Evolutionary conservation across 371 early-diverging fungal species (phyloP).

Genomic region (Syncephalastrum sp.): DNA sequence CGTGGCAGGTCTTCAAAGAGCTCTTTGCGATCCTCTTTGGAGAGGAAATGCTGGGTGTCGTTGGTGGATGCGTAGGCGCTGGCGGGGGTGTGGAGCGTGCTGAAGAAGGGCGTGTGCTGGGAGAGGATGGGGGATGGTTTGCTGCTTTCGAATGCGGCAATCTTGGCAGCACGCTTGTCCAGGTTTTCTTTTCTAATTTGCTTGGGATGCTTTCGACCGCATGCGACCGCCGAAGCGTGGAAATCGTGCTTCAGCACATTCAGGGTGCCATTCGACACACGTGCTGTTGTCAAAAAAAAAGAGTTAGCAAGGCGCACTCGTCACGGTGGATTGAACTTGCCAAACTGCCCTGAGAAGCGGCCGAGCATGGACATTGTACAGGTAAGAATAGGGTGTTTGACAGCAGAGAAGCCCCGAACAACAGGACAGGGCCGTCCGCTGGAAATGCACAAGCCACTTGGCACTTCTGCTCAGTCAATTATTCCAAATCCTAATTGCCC

Average conservation of each 20-base stretch:
- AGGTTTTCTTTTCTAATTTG: constrained; percentile 54
- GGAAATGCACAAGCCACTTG: too few species aligned
- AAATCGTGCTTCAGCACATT: constrained; percentile 21
- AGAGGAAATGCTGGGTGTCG: constrained; percentile 55
- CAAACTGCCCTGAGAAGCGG: too few species aligned
- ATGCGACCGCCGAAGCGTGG: constrained; percentile 35
- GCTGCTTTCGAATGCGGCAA: constrained; percentile 43
- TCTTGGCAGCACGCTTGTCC: constrained; percentile 38
- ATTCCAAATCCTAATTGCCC: too few species aligned
- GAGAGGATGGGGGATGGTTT: constrained; percentile 49
- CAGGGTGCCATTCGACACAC: too few species aligned
- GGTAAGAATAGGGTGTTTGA: too few species aligned
- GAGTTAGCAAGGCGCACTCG: too few species aligned
- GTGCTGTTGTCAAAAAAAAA: too few species aligned
- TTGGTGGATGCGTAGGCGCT: constrained; percentile 27
- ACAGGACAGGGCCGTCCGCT: too few species aligned
- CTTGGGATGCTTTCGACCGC: constrained; percentile 50
- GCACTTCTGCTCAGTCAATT: too few species aligned
- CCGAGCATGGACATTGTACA: too few species aligned
- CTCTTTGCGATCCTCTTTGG: constrained; percentile 45
- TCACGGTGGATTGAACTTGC: too few species aligned
- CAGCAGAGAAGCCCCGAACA: too few species aligned
- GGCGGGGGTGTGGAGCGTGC: constrained; percentile 43
- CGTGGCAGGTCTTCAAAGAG: constrained; percentile 63
- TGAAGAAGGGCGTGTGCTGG: constrained; percentile 37